A percentile compares a stretch with the other conserved stretches of the same genome.
Conservation (phyloP, 2,329 filamentous ascomycete genomes). For the Cadophora luteo-olivacea region DNA sequence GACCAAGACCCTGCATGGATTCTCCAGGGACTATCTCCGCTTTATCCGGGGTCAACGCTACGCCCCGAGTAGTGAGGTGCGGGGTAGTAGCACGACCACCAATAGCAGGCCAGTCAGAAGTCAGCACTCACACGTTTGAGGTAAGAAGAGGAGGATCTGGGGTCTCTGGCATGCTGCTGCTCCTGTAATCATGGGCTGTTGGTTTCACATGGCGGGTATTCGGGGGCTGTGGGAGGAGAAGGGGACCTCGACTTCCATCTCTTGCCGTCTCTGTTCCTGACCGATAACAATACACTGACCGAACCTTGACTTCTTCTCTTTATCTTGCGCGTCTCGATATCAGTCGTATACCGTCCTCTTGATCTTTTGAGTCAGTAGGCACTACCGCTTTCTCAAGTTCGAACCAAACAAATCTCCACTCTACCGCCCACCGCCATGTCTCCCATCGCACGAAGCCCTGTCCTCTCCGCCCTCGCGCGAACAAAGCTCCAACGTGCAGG, state of each 20-base stretch:
- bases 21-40: neutral
- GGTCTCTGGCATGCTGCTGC: neutral
- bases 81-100: slow-evolving; percentile 1
- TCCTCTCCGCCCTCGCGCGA: slow-evolving; percentile 30
- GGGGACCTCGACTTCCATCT: neutral
- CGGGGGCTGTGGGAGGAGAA: neutral
- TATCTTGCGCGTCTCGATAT: no score
- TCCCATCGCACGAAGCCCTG: slow-evolving; percentile 23
- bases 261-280: slow-evolving; percentile 7
- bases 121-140: slow-evolving; percentile 11
- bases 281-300: neutral
- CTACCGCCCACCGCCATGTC: slow-evolving; percentile 22
- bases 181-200: slow-evolving; percentile 8
- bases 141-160: neutral
- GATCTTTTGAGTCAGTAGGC: neutral
- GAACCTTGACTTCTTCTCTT: neutral
- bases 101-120: neutral
- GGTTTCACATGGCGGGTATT: slow-evolving; percentile 4
- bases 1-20: slow-evolving; percentile 10
- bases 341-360: no score
- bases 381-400: neutral
- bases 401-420: slow-evolving; percentile 18
- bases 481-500: slow-evolving; percentile 23
- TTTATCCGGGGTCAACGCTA: slow-evolving; percentile 11
- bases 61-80: neutral